phyloP scores from a whole-genome alignment of 2,329 filamentous ascomycete genomes.

The Cucurbitaria berberidis region DNA sequence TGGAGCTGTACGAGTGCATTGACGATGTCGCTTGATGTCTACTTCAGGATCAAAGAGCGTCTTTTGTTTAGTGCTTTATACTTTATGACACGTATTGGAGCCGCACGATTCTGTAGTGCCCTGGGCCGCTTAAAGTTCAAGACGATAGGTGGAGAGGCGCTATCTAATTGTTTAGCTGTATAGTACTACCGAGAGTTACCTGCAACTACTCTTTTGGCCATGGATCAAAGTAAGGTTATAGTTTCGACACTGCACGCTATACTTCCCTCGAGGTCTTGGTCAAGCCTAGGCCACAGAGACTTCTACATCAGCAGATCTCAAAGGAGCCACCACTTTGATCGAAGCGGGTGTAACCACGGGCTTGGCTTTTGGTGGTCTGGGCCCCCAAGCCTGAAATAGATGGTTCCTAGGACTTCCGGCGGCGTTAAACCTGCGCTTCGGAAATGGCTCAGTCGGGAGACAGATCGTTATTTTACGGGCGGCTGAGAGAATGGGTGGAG shows the following conservation, averaged over 20 bases:
- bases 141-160: too few species aligned
- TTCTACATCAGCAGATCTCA: background rate
- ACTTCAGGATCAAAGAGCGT: background rate
- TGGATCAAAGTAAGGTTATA: too few species aligned
- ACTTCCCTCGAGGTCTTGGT: too few species aligned
- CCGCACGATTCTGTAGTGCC: background rate
- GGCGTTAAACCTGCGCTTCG: too few species aligned
- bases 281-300: too few species aligned
- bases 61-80: background rate
- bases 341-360: background rate
- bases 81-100: background rate
- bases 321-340: background rate
- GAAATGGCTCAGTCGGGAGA: too few species aligned
- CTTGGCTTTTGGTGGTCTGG: background rate
- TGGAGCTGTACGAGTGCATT: background rate
- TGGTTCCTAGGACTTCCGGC: background rate
- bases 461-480: too few species aligned
- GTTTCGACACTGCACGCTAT: too few species aligned
- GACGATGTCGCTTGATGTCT: background rate
- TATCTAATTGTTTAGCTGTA: too few species aligned
- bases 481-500: background rate
- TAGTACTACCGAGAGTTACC: background rate
- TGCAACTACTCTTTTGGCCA: too few species aligned
- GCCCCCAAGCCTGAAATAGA: background rate
- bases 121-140: too few species aligned